Conservation (phyloP, 768 basidiomycete genomes). For the Cystobasidium tubakii region DNA sequence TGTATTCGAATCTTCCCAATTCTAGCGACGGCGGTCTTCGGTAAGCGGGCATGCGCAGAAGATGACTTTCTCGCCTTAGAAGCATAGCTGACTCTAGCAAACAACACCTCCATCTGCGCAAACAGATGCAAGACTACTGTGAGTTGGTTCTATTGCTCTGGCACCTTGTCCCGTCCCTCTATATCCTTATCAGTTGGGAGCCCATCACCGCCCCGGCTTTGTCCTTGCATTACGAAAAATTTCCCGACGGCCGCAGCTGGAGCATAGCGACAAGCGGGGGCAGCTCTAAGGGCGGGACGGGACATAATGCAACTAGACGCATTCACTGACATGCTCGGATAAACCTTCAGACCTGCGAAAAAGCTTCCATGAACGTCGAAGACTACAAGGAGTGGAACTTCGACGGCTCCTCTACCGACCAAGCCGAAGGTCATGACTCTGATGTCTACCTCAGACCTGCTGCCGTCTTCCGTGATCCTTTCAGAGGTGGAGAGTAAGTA, state of each 20-base stretch:
- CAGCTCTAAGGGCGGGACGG: not conserved
- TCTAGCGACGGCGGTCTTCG: constrained; percentile 45
- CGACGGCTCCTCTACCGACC: constrained; percentile 66
- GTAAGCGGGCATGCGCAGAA: not conserved
- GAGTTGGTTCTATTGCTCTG: constrained; percentile 45
- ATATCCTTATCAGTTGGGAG: not conserved
- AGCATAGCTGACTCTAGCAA: constrained; percentile 1
- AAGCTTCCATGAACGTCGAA: constrained; percentile 77
- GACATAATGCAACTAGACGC: too few relatives aligned
- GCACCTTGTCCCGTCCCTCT: not conserved
- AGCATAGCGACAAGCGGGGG: not conserved
- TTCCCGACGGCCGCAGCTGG: not conserved
- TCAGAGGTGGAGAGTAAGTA: constrained; percentile 97
- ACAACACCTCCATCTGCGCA: not conserved
- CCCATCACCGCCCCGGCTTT: not conserved
- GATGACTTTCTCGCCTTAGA: not conserved
- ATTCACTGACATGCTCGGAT: not conserved
- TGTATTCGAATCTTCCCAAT: constrained; percentile 47
- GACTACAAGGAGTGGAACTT: constrained; percentile 98
- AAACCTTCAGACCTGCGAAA: constrained; percentile 65
- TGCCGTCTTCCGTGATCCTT: constrained; percentile 97
- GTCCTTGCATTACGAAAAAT: not conserved
- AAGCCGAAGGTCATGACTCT: constrained; percentile 90
- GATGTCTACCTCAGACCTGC: constrained; percentile 97
- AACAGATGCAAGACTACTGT: constrained; percentile 95